Percentiles rank a stretch among this genome's conserved stretches.
These are phyloP conservation scores for Plectosphaerella plurivora DNA, from an alignment of 2,329 filamentous ascomycete genomes.

Conservation along the genomic window DNA sequence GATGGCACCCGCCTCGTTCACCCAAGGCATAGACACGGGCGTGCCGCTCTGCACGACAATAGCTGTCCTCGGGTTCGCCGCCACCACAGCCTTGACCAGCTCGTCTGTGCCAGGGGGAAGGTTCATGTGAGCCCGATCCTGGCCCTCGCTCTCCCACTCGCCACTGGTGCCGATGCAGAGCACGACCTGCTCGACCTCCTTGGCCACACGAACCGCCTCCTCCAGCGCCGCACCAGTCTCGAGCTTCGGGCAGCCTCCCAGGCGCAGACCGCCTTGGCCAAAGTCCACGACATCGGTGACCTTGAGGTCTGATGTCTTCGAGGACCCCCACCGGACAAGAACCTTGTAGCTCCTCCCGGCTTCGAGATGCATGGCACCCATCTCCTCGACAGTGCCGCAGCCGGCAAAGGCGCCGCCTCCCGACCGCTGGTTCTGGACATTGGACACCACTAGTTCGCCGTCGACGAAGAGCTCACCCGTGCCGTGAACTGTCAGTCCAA, in stretches of 20 bases:
- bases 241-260: slow-evolving; percentile 18
- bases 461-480: slow-evolving; percentile 27
- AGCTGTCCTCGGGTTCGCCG: slow-evolving; percentile 59
- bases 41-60: slow-evolving; percentile 70
- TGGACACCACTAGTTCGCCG: slow-evolving; percentile 23
- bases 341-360: slow-evolving; percentile 42
- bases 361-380: slow-evolving; percentile 51
- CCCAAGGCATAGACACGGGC: slow-evolving; percentile 63
- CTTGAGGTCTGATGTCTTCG: slow-evolving; percentile 19
- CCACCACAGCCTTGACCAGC: slow-evolving; percentile 61
- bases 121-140: slow-evolving; percentile 69
- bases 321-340: slow-evolving; percentile 21
- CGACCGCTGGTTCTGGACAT: slow-evolving; percentile 24
- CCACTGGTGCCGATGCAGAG: slow-evolving; percentile 53
- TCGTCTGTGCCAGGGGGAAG: slow-evolving; percentile 64
- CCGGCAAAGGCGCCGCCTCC: slow-evolving; percentile 30
- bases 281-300: slow-evolving; percentile 19
- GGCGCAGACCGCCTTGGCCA: slow-evolving; percentile 18
- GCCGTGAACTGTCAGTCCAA: slow-evolving; percentile 28
- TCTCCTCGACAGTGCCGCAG: slow-evolving; percentile 42
- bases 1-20: slow-evolving; percentile 45
- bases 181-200: slow-evolving; percentile 54
- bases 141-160: slow-evolving; percentile 70
- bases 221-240: slow-evolving; percentile 11
- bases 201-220: slow-evolving; percentile 31